Base-by-base conservation (phyloP, 768 basidiomycete species). In the Cubamyces lactineus region DNA sequence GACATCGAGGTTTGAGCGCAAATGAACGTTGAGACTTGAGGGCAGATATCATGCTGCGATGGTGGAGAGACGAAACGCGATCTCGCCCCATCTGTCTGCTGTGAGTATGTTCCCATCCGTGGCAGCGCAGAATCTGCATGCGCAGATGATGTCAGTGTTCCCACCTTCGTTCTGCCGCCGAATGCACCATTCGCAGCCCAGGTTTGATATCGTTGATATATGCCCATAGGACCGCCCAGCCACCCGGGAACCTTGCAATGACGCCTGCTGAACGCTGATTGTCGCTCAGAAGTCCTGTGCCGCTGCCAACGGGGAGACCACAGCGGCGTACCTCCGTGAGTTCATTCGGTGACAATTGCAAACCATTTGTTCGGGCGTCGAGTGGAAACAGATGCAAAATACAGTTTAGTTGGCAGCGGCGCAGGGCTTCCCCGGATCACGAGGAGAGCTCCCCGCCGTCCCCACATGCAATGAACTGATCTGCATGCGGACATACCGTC, bases 401-500 rank as follows among this genome's bases (percentile, higher is more conserved):
- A 30, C 28, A 8, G 28, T 30, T 8, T 30, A 30, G 28, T 30
- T 30, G 28, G 28, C 28, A 30, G 11, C 9, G 47, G 9, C 11
- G 15, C 26, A 13, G 47, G 15, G 52, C 19, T 41, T 41, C 39
- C 52, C 52, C 52, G 52, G 55, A 57, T 57, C 46, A 57, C 24
- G 39, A 16, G 19, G 46, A 30, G 28, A 30, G 28, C 28, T 34
- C 13, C 19, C 23, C n/a, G 4, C 23, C 24, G 30, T 21, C 51
- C 38, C 46, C 46, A 34, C 39, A 30, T 47, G 54, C 46, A 47
- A 19, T 16, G 55, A 57, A 48, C 55, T 57, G 55, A 57, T 57
- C 55, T 57, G 55, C 55, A 48, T 28, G 46, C 24, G 34, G 46
- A 38, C 46, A 40, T 46, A 57, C 34, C 21, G 55, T 48, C 38